phyloP scores from a whole-genome alignment of 1,284 basidiomycete species.

The Quambalaria eucalypti region DNA sequence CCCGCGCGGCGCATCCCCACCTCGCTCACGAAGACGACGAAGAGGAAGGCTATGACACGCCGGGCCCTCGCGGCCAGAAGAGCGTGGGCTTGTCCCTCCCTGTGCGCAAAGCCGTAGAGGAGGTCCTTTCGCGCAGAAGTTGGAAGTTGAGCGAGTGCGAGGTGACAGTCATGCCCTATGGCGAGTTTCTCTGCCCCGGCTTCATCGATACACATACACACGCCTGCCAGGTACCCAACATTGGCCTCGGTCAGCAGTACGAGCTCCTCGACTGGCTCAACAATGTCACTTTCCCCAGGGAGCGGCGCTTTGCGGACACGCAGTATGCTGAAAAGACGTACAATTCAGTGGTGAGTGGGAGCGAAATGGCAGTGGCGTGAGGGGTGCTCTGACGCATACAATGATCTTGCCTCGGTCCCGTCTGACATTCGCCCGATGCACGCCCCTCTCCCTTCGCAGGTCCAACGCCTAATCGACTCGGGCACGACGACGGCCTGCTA shows the following conservation, averaged over 20 bases:
- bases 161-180: constrained; percentile 54
- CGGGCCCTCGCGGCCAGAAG: constrained; percentile 17
- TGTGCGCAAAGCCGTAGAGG: background rate
- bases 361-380: background rate
- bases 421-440: background rate
- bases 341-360: constrained; percentile 53
- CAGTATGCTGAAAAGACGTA: constrained; percentile 67
- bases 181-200: constrained; percentile 77
- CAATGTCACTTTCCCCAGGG: constrained; percentile 79
- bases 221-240: constrained; percentile 58
- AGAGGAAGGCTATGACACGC: constrained; percentile 18
- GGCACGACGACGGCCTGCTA: constrained; percentile 83
- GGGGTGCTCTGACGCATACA: background rate
- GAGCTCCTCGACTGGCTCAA: constrained; percentile 85
- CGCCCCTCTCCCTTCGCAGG: no score
- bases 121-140: background rate
- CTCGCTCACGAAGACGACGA: constrained; percentile 1
- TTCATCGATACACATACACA: constrained; percentile 78
- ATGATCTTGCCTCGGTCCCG: background rate
- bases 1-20: background rate
- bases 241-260: constrained; percentile 52
- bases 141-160: constrained; percentile 46
- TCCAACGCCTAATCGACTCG: constrained; percentile 61
- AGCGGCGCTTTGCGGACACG: constrained; percentile 66
- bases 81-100: constrained; percentile 3